Evolutionary conservation across 2,329 filamentous ascomycete species (phyloP).

Genomic region (Fusarium phyllophilum): DNA sequence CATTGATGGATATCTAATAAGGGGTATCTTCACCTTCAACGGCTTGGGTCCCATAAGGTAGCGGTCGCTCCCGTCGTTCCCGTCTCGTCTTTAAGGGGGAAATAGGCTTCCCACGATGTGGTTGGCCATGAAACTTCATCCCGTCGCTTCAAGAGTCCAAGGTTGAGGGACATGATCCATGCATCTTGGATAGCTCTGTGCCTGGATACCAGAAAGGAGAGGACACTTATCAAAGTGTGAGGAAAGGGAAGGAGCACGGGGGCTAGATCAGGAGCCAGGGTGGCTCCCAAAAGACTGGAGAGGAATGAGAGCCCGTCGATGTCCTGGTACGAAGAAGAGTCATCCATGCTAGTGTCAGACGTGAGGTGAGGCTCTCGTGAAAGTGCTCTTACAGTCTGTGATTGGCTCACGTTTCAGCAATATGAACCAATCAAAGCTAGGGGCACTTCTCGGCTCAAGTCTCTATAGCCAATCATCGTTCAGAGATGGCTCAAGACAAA

Average conservation of each 20-base stretch:
- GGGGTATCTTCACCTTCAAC: constrained; percentile 36
- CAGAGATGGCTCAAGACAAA: constrained; percentile 34
- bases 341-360: constrained; percentile 47
- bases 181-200: constrained; percentile 27
- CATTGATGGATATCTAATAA: constrained; percentile 21
- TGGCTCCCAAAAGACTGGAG: constrained; percentile 34
- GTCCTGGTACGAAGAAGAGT: constrained; percentile 34
- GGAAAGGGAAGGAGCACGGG: constrained; percentile 21
- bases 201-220: constrained; percentile 36
- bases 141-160: constrained; percentile 32
- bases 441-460: constrained; percentile 21
- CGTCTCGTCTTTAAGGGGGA: constrained; percentile 39
- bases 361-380: constrained; percentile 49
- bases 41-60: constrained; percentile 40
- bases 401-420: constrained; percentile 41
- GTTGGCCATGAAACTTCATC: constrained; percentile 42
- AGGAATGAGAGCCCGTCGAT: constrained; percentile 40
- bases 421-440: constrained; percentile 16
- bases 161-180: constrained; percentile 36
- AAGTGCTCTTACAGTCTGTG: constrained; percentile 43
- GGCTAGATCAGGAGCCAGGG: constrained; percentile 28
- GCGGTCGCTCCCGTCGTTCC: constrained; percentile 43
- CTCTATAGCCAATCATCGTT: constrained; percentile 14
- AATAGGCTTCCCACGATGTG: constrained; percentile 40
- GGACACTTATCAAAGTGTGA: constrained; percentile 29